These are phyloP conservation scores for Przewalskia tangutica DNA, from an alignment of 257 asterid species.

Conservation along the genomic window DNA sequence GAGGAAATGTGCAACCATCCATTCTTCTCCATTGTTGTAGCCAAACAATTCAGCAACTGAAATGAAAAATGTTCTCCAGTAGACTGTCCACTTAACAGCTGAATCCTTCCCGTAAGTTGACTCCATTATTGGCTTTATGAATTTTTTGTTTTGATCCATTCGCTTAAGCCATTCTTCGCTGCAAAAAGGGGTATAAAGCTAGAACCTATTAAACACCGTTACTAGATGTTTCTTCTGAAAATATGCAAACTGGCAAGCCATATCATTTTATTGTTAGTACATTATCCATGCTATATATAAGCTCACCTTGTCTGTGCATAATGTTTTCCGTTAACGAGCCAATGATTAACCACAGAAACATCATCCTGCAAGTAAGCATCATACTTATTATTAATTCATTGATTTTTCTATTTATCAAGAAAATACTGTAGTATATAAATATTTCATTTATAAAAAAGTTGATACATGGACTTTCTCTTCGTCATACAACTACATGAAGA, in stretches of 20 bases:
- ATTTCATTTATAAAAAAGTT: no score
- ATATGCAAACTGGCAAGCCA: neutral
- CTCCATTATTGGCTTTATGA: conserved; percentile 68
- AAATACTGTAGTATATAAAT: neutral
- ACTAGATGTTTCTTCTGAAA: neutral
- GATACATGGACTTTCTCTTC: neutral
- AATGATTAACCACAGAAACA: conserved; percentile 66
- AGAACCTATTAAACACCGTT: neutral
- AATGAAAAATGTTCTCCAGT: conserved; percentile 90
- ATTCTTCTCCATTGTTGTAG: conserved; percentile 82
- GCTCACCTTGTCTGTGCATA: conserved; percentile 74
- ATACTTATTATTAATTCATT: neutral
- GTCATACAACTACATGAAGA: neutral
- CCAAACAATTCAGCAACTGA: conserved; percentile 74
- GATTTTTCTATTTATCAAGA: neutral
- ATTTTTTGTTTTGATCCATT: conserved; percentile 51
- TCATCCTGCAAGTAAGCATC: conserved; percentile 54
- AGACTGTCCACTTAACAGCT: conserved; percentile 78
- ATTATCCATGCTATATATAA: neutral
- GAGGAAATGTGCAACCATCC: conserved; percentile 83
- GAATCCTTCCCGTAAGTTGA: conserved; percentile 86
- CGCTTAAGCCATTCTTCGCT: conserved; percentile 93
- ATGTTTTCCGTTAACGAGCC: conserved; percentile 91
- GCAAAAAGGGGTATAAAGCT: conserved; percentile 9
- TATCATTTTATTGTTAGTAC: neutral